These are phyloP conservation scores for Micractinium conductrix DNA, from an alignment of 139 green algal genomes.

Conservation along the genomic window DNA sequence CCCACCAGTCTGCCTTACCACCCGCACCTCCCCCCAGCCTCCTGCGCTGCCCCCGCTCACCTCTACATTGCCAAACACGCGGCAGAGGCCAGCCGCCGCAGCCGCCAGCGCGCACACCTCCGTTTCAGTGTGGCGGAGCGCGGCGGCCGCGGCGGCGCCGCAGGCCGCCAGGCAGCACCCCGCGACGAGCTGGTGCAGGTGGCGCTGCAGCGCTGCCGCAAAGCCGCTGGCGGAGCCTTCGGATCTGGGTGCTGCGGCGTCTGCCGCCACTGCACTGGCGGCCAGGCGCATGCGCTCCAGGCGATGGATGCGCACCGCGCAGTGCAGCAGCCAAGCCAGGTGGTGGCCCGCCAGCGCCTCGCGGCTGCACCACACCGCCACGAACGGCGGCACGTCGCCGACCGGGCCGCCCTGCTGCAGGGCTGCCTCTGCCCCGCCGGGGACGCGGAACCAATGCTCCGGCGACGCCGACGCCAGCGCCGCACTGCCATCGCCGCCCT, in stretches of 20 bases:
- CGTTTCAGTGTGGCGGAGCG: slow-evolving; percentile 31
- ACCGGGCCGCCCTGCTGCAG: too few species aligned
- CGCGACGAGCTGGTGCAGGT: slow-evolving; percentile 22
- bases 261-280: neutral
- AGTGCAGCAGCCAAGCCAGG: slow-evolving; percentile 46
- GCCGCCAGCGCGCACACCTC: slow-evolving; percentile 39
- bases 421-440: too few species aligned
- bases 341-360: slow-evolving; percentile 3
- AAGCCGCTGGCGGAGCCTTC: neutral
- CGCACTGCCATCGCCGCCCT: neutral
- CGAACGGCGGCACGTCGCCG: neutral
- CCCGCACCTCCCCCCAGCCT: too few species aligned
- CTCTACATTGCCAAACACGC: neutral
- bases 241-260: neutral
- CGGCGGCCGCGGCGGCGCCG: too few species aligned
- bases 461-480: too few species aligned
- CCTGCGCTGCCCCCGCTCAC: neutral
- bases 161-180: neutral
- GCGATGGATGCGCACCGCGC: slow-evolving; percentile 18
- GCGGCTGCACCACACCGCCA: slow-evolving; percentile 15
- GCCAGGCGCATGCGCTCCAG: neutral
- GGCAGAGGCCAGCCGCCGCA: slow-evolving; percentile 9
- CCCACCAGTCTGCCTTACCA: too few species aligned
- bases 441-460: too few species aligned
- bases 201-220: slow-evolving; percentile 8